Evolutionary conservation across 805 yeast species (phyloP), one percentile per base, ranked within the genome.

Genomic region (Isabelozyma heimii): DNA sequence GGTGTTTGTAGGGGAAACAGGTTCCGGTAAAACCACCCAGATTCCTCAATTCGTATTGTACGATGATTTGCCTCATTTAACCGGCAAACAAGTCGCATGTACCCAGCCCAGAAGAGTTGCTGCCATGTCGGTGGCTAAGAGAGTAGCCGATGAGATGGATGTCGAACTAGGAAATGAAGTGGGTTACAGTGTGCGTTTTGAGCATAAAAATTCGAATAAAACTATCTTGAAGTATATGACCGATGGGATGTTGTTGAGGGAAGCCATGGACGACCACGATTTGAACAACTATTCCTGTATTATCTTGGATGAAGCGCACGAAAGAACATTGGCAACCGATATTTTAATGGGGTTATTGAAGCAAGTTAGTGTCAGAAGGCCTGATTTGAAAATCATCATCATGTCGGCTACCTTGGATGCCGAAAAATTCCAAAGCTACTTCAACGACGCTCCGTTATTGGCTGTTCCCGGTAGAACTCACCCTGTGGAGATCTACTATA

Each of bases 391-490:
- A 66, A 80, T 92, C 58, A 91, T 92, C 54, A 84, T 92, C 65
- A 92, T 92, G 98, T 91, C 97, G 58, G 99, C 98, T 53, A 94
- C 99, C 2, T 78, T 92, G 65, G 98, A 92, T 72, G 97, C 98
- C 3, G 94, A 91, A 67, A 94, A 92, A 75, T 92, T 91, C 69
- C 98, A 92, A 72, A 70, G 67, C 14, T 92, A 94, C 67, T 92
- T 94, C 74, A 81, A 85, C 63, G 83, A 86, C 61, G 97, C 98
- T 4, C 99, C 99, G 39, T 73, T 94, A 55, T 79, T 92, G 52
- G 96, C 97, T 0, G 98, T 92, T 43, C 97, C 98, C 1, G 99
- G 99, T 62, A 84, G 99, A 79, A 94, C 99, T 1, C 94, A 84
- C 64, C 98, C 98, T 0, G 99, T 92, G 43, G 99, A 94, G 67